Percentiles rank a stretch among this genome's conserved stretches.
These are phyloP conservation scores for Cetraspora pellucida DNA, from an alignment of 192 early-diverging fungal species.

Conservation along the genomic window DNA sequence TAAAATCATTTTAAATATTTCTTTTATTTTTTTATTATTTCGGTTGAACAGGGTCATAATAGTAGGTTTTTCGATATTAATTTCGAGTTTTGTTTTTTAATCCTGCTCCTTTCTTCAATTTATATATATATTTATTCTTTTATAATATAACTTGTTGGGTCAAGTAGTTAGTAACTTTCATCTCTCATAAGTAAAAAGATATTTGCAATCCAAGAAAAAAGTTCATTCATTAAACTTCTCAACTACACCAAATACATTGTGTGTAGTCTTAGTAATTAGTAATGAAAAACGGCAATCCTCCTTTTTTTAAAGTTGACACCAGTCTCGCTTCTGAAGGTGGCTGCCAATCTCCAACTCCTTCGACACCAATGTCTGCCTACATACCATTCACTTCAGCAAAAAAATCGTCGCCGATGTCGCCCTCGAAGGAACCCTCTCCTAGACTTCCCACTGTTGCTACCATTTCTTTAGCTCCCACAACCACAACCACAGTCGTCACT, in stretches of 20 bases:
- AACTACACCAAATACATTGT: not conserved
- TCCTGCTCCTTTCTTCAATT: too few species aligned
- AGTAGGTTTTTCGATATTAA: too few species aligned
- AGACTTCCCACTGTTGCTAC: constrained; percentile 45
- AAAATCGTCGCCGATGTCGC: not conserved
- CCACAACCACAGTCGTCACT: constrained; percentile 72
- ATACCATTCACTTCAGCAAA: constrained; percentile 11
- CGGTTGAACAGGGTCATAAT: too few species aligned
- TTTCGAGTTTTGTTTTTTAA: too few species aligned
- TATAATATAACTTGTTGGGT: too few species aligned
- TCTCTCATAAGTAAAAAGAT: too few species aligned
- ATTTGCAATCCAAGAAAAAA: too few species aligned
- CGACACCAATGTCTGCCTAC: constrained; percentile 23
- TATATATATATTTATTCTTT: too few species aligned
- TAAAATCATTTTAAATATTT: too few species aligned
- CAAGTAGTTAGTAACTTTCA: too few species aligned
- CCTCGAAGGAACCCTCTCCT: constrained; percentile 8
- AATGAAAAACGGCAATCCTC: constrained; percentile 18
- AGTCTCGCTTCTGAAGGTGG: constrained; percentile 6
- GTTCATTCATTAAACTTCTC: too few species aligned
- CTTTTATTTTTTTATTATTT: too few species aligned
- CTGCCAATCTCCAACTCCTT: constrained; percentile 19
- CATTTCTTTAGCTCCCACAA: constrained; percentile 59
- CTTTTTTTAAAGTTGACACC: constrained; percentile 23
- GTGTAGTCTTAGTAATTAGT: not conserved